phyloP scores from a whole-genome alignment of 805 yeast genomes.

The Wickerhamiella occidentalis region DNA sequence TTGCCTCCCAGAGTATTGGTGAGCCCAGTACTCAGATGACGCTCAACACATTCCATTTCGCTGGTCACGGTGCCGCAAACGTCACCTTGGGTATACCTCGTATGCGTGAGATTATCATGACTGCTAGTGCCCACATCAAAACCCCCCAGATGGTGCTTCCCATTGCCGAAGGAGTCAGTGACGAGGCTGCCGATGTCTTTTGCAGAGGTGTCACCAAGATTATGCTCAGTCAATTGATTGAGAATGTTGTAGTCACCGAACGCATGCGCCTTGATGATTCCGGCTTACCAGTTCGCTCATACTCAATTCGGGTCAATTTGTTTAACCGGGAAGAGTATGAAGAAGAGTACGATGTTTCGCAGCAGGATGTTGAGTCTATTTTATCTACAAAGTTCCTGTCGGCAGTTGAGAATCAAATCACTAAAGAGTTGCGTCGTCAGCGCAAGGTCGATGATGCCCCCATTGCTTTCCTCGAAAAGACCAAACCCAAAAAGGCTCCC shows the following conservation, averaged over 20 bases:
- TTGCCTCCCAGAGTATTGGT: slow-evolving; percentile 97
- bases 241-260: slow-evolving; percentile 74
- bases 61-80: slow-evolving; percentile 99
- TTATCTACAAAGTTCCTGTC: slow-evolving; percentile 53
- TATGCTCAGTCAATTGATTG: slow-evolving; percentile 76
- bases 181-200: slow-evolving; percentile 82
- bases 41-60: slow-evolving; percentile 90
- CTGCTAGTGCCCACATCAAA: slow-evolving; percentile 87
- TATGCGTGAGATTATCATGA: slow-evolving; percentile 99
- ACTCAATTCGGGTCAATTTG: slow-evolving; percentile 62
- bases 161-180: slow-evolving; percentile 61
- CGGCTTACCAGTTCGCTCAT: slow-evolving; percentile 49
- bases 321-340: slow-evolving; percentile 66
- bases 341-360: slow-evolving; percentile 77
- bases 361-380: slow-evolving; percentile 57
- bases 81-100: slow-evolving; percentile 99
- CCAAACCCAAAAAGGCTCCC: slow-evolving; percentile 35
- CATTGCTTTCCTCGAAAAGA: slow-evolving; percentile 31
- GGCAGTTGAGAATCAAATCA: slow-evolving; percentile 58
- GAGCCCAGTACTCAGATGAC: slow-evolving; percentile 99
- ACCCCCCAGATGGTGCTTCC: slow-evolving; percentile 99
- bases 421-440: slow-evolving; percentile 74
- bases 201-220: slow-evolving; percentile 82
- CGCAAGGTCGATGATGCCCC: slow-evolving; percentile 34
- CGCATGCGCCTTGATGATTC: slow-evolving; percentile 54